Conservation (phyloP, 2,329 filamentous ascomycete genomes). For the Bipolaris sorokiniana region DNA sequence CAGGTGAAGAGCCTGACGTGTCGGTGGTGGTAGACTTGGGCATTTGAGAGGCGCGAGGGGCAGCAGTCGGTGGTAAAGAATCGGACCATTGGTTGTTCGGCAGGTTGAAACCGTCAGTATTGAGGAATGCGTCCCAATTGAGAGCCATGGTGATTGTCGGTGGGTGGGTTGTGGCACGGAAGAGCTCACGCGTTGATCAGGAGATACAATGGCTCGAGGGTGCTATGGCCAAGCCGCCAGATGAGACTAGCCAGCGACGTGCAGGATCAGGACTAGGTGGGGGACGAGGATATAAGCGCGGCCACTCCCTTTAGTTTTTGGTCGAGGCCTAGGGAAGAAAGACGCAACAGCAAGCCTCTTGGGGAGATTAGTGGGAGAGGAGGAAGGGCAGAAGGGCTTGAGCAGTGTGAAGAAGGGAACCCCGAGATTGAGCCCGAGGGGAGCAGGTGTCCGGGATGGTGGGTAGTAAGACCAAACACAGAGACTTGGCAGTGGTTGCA, state of each 20-base stretch:
- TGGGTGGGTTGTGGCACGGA: constrained; percentile 36
- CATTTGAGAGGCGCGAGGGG: constrained; percentile 41
- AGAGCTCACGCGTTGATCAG: constrained; percentile 48
- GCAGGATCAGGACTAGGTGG: constrained; percentile 23
- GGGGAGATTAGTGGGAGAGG: constrained; percentile 1
- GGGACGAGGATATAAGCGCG: constrained; percentile 37
- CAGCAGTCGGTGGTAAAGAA: constrained; percentile 37
- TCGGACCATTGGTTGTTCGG: constrained; percentile 49
- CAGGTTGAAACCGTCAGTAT: constrained; percentile 46
- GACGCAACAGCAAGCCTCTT: neutral
- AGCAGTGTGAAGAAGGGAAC: constrained; percentile 4
- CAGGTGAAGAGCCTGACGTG: constrained; percentile 41
- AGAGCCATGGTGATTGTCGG: constrained; percentile 45
- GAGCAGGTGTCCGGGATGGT: constrained; percentile 26
- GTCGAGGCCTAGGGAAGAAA: constrained; percentile 6
- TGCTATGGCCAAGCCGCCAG: constrained; percentile 32
- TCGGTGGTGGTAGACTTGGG: constrained; percentile 44
- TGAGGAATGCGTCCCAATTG: constrained; percentile 50
- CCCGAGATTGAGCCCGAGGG: constrained; percentile 1
- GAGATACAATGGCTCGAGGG: constrained; percentile 38
- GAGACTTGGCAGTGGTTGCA: constrained; percentile 26
- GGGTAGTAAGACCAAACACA: constrained; percentile 24
- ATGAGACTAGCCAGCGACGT: constrained; percentile 29
- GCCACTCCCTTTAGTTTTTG: constrained; percentile 15
- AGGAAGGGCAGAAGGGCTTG: constrained; percentile 5